Evolutionary conservation across 73 alveolate genomes (phyloP).

Genomic region (Diophrys sp.): DNA sequence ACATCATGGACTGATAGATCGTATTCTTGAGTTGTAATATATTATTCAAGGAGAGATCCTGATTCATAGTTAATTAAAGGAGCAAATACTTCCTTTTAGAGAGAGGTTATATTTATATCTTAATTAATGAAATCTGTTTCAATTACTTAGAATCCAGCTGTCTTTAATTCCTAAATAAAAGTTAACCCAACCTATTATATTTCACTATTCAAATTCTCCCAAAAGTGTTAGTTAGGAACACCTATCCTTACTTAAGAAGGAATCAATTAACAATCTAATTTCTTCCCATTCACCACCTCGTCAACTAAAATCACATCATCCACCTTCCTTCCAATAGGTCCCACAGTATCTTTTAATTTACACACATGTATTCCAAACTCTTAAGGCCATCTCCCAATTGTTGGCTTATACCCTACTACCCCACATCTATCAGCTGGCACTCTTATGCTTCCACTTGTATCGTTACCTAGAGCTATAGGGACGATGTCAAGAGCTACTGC

Average conservation of each 20-base stretch:
- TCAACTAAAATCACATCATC: slow-evolving; percentile 32
- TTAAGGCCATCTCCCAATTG: slow-evolving; percentile 32
- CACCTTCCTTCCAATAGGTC: slow-evolving; percentile 22
- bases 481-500: slow-evolving; percentile 34
- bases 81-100: too few relatives aligned
- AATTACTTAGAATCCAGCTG: too few relatives aligned
- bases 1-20: too few relatives aligned
- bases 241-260: slow-evolving; percentile 17
- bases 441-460: slow-evolving; percentile 46
- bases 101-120: too few relatives aligned
- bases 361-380: slow-evolving; percentile 25
- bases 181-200: too few relatives aligned
- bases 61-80: too few relatives aligned
- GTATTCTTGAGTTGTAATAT: too few relatives aligned
- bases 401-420: slow-evolving; percentile 45
- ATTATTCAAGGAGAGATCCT: too few relatives aligned
- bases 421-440: slow-evolving; percentile 45
- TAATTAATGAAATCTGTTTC: too few relatives aligned
- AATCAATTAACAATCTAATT: not conserved
- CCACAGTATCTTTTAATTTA: slow-evolving; percentile 35
- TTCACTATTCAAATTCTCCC: slow-evolving; percentile 10
- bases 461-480: slow-evolving; percentile 45
- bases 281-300: slow-evolving; percentile 14
- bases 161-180: too few relatives aligned
- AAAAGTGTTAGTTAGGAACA: slow-evolving; percentile 9